Evolutionary conservation across 345 rosid species (phyloP), one percentile per base, ranked within the genome.

Genomic region (Syzygium aromaticum): DNA sequence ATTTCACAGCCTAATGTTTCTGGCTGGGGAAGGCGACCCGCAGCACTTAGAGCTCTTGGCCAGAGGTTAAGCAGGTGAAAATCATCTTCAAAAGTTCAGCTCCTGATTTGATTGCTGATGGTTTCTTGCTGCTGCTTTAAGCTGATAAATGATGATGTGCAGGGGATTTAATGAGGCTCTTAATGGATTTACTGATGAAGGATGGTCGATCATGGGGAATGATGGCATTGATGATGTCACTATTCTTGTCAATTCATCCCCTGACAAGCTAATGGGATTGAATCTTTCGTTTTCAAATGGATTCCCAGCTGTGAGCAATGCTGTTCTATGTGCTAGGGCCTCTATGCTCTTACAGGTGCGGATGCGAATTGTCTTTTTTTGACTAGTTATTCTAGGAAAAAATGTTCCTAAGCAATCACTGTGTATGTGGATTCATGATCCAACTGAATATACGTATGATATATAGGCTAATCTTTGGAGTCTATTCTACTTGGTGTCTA

Each of bases 141-240:
- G 11, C 86, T 73, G 82, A 38, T 52, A 53, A 52, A 15, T 11
- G 22, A 84, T 84, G 57, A 22, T 51, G 77, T 40, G 82, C 92
- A 98, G 99, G 92, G 99, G 99, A 83, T 98, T 98, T 86, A 98
- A 98, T 86, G 99, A 98, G 92, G 98, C 98, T 86, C 93, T 98
- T 84, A 98, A 98, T 90, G 98, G 99, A 49, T 96, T 98, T 89
- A 91, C 96, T 28, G 99, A 98, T 85, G 99, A 98, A 92, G 99
- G 99, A 56, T 98, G 99, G 99, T 93, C 98, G 17, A 88, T 95
- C 91, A 91, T 95, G 89, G 99, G 99, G 88, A 95, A 91, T 90
- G 98, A 96, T 90, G 98, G 96, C 89, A 93, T 96, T 91, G 99
- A 98, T 90, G 99, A 98, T 93, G 98, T 98, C 85, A 96, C 99